Evolutionary conservation across 129 eudicot species (phyloP).

Genomic region (Lactuca sativa): DNA sequence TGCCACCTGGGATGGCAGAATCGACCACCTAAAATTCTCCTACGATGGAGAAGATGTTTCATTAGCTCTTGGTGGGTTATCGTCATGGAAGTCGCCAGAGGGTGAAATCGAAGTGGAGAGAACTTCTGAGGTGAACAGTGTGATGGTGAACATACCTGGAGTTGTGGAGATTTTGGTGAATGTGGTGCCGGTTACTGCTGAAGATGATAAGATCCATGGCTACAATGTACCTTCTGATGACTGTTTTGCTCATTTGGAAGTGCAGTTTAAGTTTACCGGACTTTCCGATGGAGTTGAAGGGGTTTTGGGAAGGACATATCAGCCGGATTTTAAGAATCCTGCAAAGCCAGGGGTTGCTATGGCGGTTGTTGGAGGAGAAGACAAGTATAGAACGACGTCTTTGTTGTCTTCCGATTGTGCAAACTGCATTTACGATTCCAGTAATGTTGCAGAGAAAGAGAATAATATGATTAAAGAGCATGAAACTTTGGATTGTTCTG

Average conservation of each 20-base stretch:
- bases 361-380: constrained; percentile 73
- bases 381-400: constrained; percentile 43
- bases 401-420: constrained; percentile 50
- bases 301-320: constrained; percentile 52
- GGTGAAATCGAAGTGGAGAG: constrained; percentile 31
- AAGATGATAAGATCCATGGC: constrained; percentile 47
- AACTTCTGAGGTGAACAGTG: constrained; percentile 46
- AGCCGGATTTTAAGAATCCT: constrained; percentile 48
- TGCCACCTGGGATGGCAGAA: constrained; percentile 40
- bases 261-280: constrained; percentile 5
- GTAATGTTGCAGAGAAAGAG: constrained; percentile 14
- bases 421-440: constrained; percentile 37
- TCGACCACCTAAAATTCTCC: constrained; percentile 52
- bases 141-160: constrained; percentile 29
- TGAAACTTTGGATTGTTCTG: constrained; percentile 40
- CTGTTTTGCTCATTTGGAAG: constrained; percentile 48
- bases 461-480: constrained; percentile 19
- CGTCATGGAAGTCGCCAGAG: constrained; percentile 38
- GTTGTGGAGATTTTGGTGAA: constrained; percentile 48
- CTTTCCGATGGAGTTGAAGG: constrained; percentile 51
- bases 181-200: constrained; percentile 52
- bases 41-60: constrained; percentile 33
- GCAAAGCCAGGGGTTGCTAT: constrained; percentile 60
- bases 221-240: constrained; percentile 47
- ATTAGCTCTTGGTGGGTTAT: constrained; percentile 33